Percentiles rank a stretch among this genome's conserved stretches.
Conservation (phyloP, 1,139 yeast genomes). For the Schwanniomyces etchellsii region DNA sequence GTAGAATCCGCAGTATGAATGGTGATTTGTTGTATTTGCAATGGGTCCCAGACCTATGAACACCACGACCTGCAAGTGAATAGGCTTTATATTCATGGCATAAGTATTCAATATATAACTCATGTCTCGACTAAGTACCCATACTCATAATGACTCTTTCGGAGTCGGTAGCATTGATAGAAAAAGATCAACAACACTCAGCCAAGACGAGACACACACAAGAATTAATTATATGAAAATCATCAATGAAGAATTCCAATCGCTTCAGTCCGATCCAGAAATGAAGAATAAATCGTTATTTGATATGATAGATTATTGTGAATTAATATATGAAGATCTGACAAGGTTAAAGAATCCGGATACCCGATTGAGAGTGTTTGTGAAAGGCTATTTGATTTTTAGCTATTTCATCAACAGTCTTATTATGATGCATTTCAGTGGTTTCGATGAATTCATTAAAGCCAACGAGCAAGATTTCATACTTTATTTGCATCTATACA, state of each 20-base stretch:
- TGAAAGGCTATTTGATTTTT: constrained; percentile 37
- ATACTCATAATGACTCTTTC: too few relatives aligned
- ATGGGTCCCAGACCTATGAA: too few relatives aligned
- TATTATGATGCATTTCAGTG: constrained; percentile 39
- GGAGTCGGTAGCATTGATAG: too few relatives aligned
- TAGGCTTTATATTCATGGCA: too few relatives aligned
- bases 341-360: constrained; percentile 11
- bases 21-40: too few relatives aligned
- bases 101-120: too few relatives aligned
- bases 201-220: too few relatives aligned
- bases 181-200: too few relatives aligned
- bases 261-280: constrained; percentile 28
- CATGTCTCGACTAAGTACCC: too few relatives aligned
- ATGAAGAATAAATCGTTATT: constrained; percentile 31
- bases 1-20: constrained; percentile 1
- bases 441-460: constrained; percentile 39
- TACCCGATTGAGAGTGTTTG: constrained; percentile 21
- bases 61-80: too few relatives aligned
- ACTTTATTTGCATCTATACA: constrained; percentile 38
- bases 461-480: constrained; percentile 36
- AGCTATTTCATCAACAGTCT: constrained; percentile 41
- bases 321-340: constrained; percentile 32
- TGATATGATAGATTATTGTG: constrained; percentile 41
- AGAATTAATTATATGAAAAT: constrained; percentile 16
- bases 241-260: constrained; percentile 32